Base-by-base conservation (phyloP, 2,329 filamentous ascomycete species). In the Ceratocystis lukuohia region DNA sequence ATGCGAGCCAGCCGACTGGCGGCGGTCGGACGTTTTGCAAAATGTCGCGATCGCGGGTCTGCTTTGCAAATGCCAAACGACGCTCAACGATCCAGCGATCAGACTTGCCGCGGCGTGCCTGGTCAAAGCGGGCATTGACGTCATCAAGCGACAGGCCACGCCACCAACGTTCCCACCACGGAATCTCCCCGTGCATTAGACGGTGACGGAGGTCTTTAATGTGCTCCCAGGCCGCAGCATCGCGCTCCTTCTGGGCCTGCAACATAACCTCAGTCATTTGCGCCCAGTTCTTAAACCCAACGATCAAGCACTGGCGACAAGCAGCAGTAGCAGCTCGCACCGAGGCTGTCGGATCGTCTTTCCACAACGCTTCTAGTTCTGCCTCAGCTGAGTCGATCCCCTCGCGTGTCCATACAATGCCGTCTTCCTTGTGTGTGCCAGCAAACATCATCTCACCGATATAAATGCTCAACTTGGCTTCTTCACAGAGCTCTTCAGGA, bases 361-460 rank as follows among this genome's bases (percentile, higher is more conserved):
- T 77, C 63, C 66, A 46, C 1, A 68, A 56, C 12, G 48, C 50
- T 5, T 80, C 82, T 53, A 85, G 80, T 71, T 85, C 85, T 68
- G 86, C 80, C 75, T 92, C 91, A 2, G 91, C 88, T 1, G 88
- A 77, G 70, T 92, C 88, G 41, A 96, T 90, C 30, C 88, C 91
- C 69, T 96, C 90, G 66, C 91, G 84, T 0, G 93, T 96, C 93
- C 93, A 97, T 5, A 86, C 85, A 1, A 96, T 79, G 0, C 91
- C 93, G 68, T 88, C 86, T 62, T 89, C 85, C 63, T 79, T 78
- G 20, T 75, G 76, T 1, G 72, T 71, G 3, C 82, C 83, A 0
- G 89, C 84, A 74, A 88, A 96, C 41, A 97, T 81, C 64, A 97
- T 96, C 77, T 97, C 93, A 67, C 93, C 93, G 69, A 97, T 93